A percentile compares a stretch with the other conserved stretches of the same genome.
Evolutionary conservation across 495 filamentous ascomycete species (phyloP).

Genomic region (Penicillium antarcticum): DNA sequence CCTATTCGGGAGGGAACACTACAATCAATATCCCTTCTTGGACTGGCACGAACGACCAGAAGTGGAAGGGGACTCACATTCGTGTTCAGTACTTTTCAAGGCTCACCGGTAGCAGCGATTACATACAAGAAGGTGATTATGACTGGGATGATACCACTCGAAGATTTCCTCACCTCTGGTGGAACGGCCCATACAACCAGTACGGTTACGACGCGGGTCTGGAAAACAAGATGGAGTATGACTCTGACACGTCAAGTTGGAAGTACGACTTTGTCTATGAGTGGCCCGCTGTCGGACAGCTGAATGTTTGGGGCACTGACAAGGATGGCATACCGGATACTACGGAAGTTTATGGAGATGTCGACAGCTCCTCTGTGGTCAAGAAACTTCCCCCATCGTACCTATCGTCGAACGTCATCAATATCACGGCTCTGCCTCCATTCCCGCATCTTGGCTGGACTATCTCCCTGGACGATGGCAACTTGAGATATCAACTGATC

Average conservation of each 20-base stretch:
- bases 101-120: slow-evolving; percentile 54
- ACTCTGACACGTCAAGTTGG: slow-evolving; percentile 44
- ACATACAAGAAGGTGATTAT: slow-evolving; percentile 57
- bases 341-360: slow-evolving; percentile 47
- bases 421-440: slow-evolving; percentile 40
- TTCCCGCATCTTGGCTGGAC: slow-evolving; percentile 43
- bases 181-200: slow-evolving; percentile 59
- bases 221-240: slow-evolving; percentile 46
- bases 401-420: slow-evolving; percentile 40
- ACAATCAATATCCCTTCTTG: slow-evolving; percentile 35
- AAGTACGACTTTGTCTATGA: slow-evolving; percentile 49
- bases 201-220: slow-evolving; percentile 63
- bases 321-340: slow-evolving; percentile 43
- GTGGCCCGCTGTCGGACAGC: slow-evolving; percentile 44
- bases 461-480: slow-evolving; percentile 44
- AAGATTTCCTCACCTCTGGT: slow-evolving; percentile 57
- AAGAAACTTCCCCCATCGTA: slow-evolving; percentile 19
- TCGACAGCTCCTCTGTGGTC: slow-evolving; percentile 24
- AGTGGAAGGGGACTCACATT: slow-evolving; percentile 60
- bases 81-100: slow-evolving; percentile 61
- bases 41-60: slow-evolving; percentile 51
- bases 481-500: slow-evolving; percentile 34
- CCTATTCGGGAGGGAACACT: slow-evolving; percentile 42
- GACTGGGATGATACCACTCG: slow-evolving; percentile 33
- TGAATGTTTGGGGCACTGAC: slow-evolving; percentile 50